Evolutionary conservation across 2,329 filamentous ascomycete genomes (phyloP).

Genomic region (Coniochaeta sp.): DNA sequence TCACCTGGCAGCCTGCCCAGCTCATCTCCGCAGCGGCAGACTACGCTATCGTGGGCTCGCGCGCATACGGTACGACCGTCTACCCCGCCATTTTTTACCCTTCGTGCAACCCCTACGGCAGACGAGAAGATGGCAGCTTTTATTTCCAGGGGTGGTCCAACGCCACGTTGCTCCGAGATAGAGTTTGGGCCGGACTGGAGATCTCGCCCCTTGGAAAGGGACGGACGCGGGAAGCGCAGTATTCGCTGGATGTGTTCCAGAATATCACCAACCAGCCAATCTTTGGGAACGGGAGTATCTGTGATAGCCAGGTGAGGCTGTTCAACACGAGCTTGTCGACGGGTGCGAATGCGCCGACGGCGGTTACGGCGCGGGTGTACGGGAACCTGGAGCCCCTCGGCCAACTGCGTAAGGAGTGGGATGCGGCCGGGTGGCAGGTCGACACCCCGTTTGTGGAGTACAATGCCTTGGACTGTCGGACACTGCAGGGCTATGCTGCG

Average conservation of each 20-base stretch:
- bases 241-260: slow-evolving; percentile 33
- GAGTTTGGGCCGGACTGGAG: slow-evolving; percentile 19
- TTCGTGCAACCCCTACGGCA: slow-evolving; percentile 38
- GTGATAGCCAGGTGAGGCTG: slow-evolving; percentile 27
- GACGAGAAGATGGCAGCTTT: slow-evolving; percentile 16
- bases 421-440: background rate
- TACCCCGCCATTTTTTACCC: slow-evolving; percentile 36
- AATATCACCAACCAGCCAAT: slow-evolving; percentile 52
- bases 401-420: background rate
- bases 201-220: slow-evolving; percentile 7
- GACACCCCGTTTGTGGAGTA: background rate
- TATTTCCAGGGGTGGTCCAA: slow-evolving; percentile 14
- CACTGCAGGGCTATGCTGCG: background rate
- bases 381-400: slow-evolving; percentile 8
- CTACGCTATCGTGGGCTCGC: slow-evolving; percentile 34
- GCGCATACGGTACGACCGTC: slow-evolving; percentile 36
- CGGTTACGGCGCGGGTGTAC: slow-evolving; percentile 16
- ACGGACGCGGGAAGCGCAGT: slow-evolving; percentile 16
- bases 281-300: slow-evolving; percentile 37
- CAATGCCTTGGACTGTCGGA: background rate
- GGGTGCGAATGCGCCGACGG: slow-evolving; percentile 14
- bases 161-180: slow-evolving; percentile 9
- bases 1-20: slow-evolving; percentile 40
- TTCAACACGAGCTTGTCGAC: slow-evolving; percentile 21
- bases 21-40: slow-evolving; percentile 35